Conservation (phyloP, 176 grass and related monocot genomes). For the Raddia guianensis region DNA sequence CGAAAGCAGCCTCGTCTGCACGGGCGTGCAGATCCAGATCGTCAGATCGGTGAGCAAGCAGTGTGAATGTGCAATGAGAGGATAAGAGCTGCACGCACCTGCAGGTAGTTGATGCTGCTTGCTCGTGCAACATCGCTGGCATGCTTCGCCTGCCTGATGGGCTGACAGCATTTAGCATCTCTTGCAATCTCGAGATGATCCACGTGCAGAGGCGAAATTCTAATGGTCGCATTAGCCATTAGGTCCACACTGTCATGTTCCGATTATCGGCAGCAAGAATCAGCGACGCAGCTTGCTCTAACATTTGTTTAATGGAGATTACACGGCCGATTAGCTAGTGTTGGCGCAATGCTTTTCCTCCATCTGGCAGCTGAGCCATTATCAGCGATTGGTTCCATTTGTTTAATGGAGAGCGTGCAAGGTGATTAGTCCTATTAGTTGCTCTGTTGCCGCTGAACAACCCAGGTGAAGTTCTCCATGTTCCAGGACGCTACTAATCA, state of each 20-base stretch:
- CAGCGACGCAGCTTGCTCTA: conserved; percentile 16
- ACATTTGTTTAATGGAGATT: neutral
- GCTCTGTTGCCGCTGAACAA: no score
- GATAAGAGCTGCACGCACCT: neutral
- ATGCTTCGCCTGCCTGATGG: conserved; percentile 1
- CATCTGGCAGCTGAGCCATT: neutral
- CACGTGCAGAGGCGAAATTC: neutral
- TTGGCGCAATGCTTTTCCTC: neutral
- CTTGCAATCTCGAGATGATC: conserved; percentile 25
- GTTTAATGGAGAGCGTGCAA: no score
- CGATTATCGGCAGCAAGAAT: conserved; percentile 33
- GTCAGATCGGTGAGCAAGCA: neutral
- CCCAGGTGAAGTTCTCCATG: no score
- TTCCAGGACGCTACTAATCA: no score
- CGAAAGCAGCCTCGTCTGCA: conserved; percentile 29
- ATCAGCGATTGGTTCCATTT: neutral
- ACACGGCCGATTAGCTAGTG: neutral
- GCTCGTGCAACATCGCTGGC: conserved; percentile 2
- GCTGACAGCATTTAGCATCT: conserved; percentile 8
- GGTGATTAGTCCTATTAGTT: no score
- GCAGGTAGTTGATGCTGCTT: neutral
- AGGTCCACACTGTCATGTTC: conserved; percentile 7
- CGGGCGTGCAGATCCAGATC: neutral
- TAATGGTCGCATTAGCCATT: neutral
- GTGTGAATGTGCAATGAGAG: no score